Conservation (phyloP, 129 eudicot genomes). For the Scalesia atractyloides region DNA sequence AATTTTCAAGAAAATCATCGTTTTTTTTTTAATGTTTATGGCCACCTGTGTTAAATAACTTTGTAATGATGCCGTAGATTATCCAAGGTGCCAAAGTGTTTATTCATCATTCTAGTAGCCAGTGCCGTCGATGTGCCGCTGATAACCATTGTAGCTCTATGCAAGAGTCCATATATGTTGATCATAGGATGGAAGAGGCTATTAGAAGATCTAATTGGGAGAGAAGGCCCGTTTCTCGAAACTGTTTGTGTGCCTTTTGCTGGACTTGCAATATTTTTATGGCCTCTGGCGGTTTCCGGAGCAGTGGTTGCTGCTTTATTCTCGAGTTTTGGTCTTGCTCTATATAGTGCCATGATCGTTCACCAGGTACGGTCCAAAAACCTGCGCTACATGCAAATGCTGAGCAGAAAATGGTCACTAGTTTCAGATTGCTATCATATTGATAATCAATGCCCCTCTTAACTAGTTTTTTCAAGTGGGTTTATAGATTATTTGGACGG, state of each 20-base stretch:
- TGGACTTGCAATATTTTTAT: slow-evolving; percentile 74
- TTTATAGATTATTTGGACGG: too few relatives aligned
- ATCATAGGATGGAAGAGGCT: slow-evolving; percentile 93
- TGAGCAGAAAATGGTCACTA: not conserved
- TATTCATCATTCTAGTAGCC: slow-evolving; percentile 61
- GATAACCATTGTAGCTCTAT: slow-evolving; percentile 66
- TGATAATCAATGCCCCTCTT: not conserved
- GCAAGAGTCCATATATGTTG: slow-evolving; percentile 93
- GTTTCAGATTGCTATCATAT: not conserved
- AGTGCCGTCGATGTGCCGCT: slow-evolving; percentile 58
- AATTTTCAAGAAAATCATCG: not conserved
- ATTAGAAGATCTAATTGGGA: slow-evolving; percentile 75
- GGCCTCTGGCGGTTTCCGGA: slow-evolving; percentile 85
- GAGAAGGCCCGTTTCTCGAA: slow-evolving; percentile 96
- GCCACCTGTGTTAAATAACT: not conserved
- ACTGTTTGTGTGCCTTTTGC: slow-evolving; percentile 92
- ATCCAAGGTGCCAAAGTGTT: slow-evolving; percentile 60
- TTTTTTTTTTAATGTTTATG: not conserved
- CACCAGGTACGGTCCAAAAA: slow-evolving; percentile 56
- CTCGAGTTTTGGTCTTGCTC: slow-evolving; percentile 76
- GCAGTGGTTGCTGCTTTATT: slow-evolving; percentile 62
- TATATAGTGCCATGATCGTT: slow-evolving; percentile 72
- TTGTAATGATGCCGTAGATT: slow-evolving; percentile 39
- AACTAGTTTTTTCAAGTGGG: too few relatives aligned
- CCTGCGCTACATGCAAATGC: not conserved